Evolutionary conservation across 257 asterid genomes (phyloP).

Genomic region (Plantago ovata): DNA sequence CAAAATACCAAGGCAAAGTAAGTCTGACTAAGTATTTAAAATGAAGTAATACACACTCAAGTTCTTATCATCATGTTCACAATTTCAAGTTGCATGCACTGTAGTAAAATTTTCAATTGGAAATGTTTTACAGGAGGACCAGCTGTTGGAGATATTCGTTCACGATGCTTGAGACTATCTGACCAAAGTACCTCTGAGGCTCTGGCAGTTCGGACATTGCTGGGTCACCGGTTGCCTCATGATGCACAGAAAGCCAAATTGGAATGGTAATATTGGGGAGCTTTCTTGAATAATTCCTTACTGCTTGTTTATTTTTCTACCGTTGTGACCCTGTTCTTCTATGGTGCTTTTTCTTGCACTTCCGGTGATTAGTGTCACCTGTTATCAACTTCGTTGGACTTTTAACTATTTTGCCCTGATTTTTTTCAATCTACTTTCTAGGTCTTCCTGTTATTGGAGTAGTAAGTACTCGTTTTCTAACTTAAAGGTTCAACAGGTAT

Average conservation of each 20-base stretch:
- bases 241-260: constrained; percentile 68
- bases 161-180: constrained; percentile 90
- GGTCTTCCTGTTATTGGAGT: constrained; percentile 17
- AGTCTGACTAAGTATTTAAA: no score
- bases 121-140: constrained; percentile 73
- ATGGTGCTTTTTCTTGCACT: no score
- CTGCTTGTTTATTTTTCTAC: not conserved
- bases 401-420: constrained; percentile 13
- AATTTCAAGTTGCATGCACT: constrained; percentile 2
- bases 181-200: constrained; percentile 88
- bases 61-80: not conserved
- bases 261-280: constrained; percentile 64
- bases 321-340: not conserved
- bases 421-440: constrained; percentile 15
- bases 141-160: constrained; percentile 97
- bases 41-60: not conserved
- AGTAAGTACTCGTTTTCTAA: constrained; percentile 22
- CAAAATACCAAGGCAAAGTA: not conserved
- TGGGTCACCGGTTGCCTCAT: constrained; percentile 90
- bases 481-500: constrained; percentile 59
- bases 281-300: constrained; percentile 17
- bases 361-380: no score
- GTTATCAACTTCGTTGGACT: not conserved
- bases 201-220: constrained; percentile 80
- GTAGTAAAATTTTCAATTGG: constrained; percentile 12